Percentiles rank a stretch among this genome's conserved stretches.
phyloP scores from a whole-genome alignment of 345 rosid genomes.

The Gossypium stocksii region DNA sequence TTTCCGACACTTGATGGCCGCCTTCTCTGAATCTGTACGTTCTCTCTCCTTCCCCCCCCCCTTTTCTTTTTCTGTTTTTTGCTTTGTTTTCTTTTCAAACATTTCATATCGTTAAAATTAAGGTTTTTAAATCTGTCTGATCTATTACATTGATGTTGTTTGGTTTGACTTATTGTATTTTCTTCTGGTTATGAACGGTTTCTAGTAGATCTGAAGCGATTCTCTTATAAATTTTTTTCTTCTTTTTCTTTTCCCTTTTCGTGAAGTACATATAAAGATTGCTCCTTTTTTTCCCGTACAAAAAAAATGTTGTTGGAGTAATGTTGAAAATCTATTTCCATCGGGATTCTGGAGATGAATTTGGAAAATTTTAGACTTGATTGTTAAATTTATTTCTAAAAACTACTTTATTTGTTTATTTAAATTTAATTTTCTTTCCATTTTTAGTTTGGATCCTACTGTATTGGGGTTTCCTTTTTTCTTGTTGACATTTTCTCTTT shows the following conservation, averaged over 20 bases:
- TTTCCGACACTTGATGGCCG: constrained; percentile 12
- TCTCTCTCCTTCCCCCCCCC: background rate
- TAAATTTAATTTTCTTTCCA: background rate
- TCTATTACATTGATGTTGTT: constrained; percentile 3
- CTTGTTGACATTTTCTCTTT: background rate
- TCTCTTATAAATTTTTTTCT: background rate
- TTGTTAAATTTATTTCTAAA: background rate
- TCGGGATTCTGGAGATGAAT: constrained; percentile 3
- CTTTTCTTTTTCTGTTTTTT: background rate
- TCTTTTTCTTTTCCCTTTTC: constrained; percentile 1
- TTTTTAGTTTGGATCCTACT: background rate
- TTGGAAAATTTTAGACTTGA: background rate
- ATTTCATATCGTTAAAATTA: background rate
- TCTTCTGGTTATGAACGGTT: background rate
- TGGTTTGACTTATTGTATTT: background rate
- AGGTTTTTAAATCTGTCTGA: background rate
- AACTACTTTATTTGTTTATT: background rate
- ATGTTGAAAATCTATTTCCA: background rate
- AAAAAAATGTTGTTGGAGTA: background rate
- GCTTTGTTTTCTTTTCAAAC: no score
- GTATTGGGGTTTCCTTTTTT: background rate
- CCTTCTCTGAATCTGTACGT: constrained; percentile 36
- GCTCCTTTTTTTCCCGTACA: background rate
- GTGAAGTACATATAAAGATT: background rate
- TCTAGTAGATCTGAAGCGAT: constrained; percentile 32